phyloP scores from a whole-genome alignment of 306 rosid species.

The Cicer cuneatum region DNA sequence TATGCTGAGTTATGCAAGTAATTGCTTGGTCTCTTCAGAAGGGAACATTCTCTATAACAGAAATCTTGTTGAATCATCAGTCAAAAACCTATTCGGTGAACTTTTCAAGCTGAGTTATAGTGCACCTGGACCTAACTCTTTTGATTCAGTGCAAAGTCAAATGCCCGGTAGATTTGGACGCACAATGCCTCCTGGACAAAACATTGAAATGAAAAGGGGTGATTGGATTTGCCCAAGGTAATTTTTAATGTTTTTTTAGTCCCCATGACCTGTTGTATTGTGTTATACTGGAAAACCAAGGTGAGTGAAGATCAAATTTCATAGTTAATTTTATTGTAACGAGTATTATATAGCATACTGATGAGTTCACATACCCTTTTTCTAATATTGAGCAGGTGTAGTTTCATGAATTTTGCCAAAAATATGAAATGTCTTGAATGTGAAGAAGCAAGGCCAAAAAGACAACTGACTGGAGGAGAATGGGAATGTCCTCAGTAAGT shows the following conservation, averaged over 20 bases:
- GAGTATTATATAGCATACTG: constrained; percentile 18
- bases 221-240: constrained; percentile 97
- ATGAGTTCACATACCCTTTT: constrained; percentile 24
- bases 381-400: constrained; percentile 73
- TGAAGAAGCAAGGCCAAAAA: constrained; percentile 85
- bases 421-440: constrained; percentile 88
- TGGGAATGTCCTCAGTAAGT: constrained; percentile 99
- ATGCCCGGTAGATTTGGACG: constrained; percentile 55
- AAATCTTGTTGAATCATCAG: constrained; percentile 72
- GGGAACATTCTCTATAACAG: constrained; percentile 53
- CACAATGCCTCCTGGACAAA: constrained; percentile 52
- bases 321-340: constrained; percentile 10
- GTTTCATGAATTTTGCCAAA: constrained; percentile 94
- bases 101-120: constrained; percentile 66
- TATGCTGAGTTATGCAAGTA: constrained; percentile 81
- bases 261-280: constrained; percentile 31
- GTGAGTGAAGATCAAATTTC: constrained; percentile 5
- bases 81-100: constrained; percentile 70
- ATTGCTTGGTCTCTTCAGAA: constrained; percentile 55
- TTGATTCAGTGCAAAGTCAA: constrained; percentile 55
- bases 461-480: constrained; percentile 86
- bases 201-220: constrained; percentile 91
- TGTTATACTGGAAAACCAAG: constrained; percentile 14
- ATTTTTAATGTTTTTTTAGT: neutral
- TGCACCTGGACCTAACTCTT: constrained; percentile 55